A percentile compares a stretch with the other conserved stretches of the same genome.
phyloP scores from a whole-genome alignment of 176 grass and related monocot species.

The Eragrostis nindensis region DNA sequence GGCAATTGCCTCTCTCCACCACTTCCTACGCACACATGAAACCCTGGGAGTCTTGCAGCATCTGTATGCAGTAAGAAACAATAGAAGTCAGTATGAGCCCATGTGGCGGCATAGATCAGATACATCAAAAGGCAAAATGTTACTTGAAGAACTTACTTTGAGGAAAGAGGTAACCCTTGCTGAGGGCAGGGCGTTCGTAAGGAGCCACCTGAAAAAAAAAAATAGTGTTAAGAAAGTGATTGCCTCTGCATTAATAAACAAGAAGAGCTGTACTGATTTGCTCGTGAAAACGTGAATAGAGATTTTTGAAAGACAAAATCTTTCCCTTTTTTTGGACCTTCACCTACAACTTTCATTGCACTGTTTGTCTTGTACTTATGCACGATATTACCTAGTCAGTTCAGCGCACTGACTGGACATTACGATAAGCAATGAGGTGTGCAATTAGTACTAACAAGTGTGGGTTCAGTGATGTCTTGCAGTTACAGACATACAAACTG shows the following conservation, averaged over 20 bases:
- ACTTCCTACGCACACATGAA: conserved; percentile 88
- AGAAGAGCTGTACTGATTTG: not conserved
- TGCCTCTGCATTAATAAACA: not conserved
- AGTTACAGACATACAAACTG: not conserved
- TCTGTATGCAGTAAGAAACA: conserved; percentile 46
- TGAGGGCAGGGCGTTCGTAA: conserved; percentile 94
- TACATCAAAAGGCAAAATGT: not conserved
- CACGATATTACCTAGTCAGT: not conserved
- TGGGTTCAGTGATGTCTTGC: too few relatives aligned
- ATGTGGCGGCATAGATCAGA: not conserved
- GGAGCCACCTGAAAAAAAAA: conserved; percentile 77
- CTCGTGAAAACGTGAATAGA: not conserved
- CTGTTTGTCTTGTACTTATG: not conserved
- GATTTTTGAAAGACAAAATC: not conserved
- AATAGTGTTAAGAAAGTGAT: conserved; percentile 5
- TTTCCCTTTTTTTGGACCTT: not conserved
- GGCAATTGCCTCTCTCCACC: conserved; percentile 88
- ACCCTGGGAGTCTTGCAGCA: conserved; percentile 94
- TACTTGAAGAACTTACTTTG: conserved; percentile 58
- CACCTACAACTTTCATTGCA: not conserved
- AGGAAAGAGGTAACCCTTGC: conserved; percentile 92
- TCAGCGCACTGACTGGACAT: not conserved
- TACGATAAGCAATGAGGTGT: not conserved
- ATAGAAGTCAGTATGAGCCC: conserved; percentile 8
- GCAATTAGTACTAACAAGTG: not conserved